Evolutionary conservation across 495 filamentous ascomycete genomes (phyloP).

Genomic region (Sphaerosporella brunnea): DNA sequence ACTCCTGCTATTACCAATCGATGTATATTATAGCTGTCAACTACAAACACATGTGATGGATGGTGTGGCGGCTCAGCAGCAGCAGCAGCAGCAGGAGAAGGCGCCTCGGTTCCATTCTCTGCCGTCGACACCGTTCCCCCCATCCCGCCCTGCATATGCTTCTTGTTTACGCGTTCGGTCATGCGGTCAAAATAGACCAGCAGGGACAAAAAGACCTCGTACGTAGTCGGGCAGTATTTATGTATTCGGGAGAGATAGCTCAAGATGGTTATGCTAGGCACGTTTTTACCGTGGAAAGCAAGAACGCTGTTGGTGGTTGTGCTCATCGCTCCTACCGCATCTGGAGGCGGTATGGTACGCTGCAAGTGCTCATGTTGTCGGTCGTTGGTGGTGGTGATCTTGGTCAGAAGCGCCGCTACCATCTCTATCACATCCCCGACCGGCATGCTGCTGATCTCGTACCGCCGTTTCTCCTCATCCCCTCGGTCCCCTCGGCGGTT

Average conservation of each 20-base stretch:
- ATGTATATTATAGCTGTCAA: constrained; percentile 98
- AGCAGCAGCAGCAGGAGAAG: constrained; percentile 5
- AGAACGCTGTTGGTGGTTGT: constrained; percentile 76
- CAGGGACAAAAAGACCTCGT: constrained; percentile 90
- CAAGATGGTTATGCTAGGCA: constrained; percentile 88
- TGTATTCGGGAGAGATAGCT: constrained; percentile 95
- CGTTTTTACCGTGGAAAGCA: constrained; percentile 98
- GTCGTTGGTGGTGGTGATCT: constrained; percentile 96
- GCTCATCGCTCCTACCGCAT: constrained; percentile 44
- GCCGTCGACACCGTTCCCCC: constrained; percentile 8
- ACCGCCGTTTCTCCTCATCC: constrained; percentile 29
- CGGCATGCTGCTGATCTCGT: constrained; percentile 96
- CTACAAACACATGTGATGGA: constrained; percentile 76
- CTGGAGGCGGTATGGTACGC: constrained; percentile 45
- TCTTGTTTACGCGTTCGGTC: constrained; percentile 80
- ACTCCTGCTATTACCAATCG: constrained; percentile 92
- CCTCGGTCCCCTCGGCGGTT: constrained; percentile 12
- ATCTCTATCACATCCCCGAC: constrained; percentile 98
- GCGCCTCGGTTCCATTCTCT: constrained; percentile 19
- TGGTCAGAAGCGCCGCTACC: constrained; percentile 94
- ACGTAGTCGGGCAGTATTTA: constrained; percentile 97
- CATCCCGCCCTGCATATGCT: neutral
- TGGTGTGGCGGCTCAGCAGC: constrained; percentile 39
- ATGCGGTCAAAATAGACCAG: constrained; percentile 98
- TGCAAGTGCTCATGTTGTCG: constrained; percentile 70